These are phyloP conservation scores for Stachybotrys chlorohalonatus DNA, from an alignment of 2,329 filamentous ascomycete species.

Conservation along the genomic window DNA sequence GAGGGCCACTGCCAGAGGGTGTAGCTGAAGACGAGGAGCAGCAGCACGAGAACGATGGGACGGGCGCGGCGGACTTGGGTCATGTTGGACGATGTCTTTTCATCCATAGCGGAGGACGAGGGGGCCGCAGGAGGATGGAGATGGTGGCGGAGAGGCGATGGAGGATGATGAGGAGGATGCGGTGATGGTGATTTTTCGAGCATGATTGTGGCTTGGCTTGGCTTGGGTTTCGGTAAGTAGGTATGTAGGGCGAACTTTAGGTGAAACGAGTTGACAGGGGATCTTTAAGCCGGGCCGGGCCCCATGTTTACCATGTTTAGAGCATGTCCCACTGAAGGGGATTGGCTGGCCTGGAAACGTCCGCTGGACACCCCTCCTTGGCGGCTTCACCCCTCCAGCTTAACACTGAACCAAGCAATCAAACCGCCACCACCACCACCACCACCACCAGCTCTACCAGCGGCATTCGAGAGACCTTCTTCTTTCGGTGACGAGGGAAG, in stretches of 20 bases:
- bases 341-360: too few relatives aligned
- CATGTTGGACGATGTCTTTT: constrained; percentile 16
- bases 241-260: not conserved
- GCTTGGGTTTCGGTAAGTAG: not conserved
- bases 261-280: not conserved
- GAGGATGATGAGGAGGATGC: constrained; percentile 1
- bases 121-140: not conserved
- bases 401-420: not conserved
- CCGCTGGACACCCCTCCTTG: too few relatives aligned
- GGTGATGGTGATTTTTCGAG: constrained; percentile 2
- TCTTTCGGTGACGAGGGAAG: not conserved
- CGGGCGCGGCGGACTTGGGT: constrained; percentile 14
- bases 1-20: constrained; percentile 13
- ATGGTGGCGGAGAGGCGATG: constrained; percentile 2
- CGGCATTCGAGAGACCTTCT: not conserved
- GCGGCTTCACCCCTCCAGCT: not conserved
- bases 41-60: constrained; percentile 10
- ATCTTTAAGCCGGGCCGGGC: too few relatives aligned
- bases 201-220: not conserved
- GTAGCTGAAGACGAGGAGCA: constrained; percentile 14
- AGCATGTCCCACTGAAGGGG: too few relatives aligned
- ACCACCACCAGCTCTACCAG: not conserved
- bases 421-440: not conserved
- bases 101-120: constrained; percentile 16
- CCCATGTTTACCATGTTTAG: too few relatives aligned